These are phyloP conservation scores for Phanerochaete sordida DNA, from an alignment of 768 basidiomycete species.

Conservation along the genomic window DNA sequence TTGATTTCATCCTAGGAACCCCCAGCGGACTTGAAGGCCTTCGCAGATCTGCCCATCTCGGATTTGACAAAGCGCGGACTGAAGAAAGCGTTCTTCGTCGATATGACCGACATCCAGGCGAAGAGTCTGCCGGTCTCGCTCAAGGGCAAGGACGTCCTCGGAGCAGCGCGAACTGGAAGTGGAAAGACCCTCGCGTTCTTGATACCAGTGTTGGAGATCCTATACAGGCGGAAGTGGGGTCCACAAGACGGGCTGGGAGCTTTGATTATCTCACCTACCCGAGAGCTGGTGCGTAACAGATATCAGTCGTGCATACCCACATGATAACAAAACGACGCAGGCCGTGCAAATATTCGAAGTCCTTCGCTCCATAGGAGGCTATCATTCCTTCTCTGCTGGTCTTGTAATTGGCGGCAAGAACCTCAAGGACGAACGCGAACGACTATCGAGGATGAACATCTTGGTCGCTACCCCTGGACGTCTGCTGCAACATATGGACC, in stretches of 20 bases:
- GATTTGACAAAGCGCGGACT: conserved; percentile 77
- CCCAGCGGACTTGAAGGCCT: conserved; percentile 48
- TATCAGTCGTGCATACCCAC: background rate
- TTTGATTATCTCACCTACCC: conserved; percentile 88
- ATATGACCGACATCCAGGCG: conserved; percentile 81
- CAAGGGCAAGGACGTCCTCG: conserved; percentile 63
- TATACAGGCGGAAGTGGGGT: conserved; percentile 67
- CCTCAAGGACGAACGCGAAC: conserved; percentile 86
- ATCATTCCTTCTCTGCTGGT: conserved; percentile 91
- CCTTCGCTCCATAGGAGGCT: conserved; percentile 86
- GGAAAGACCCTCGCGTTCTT: conserved; percentile 76
- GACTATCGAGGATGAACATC: conserved; percentile 93
- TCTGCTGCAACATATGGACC: conserved; percentile 96
- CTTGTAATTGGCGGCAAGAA: conserved; percentile 96
- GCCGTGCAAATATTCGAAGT: conserved; percentile 99
- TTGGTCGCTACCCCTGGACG: conserved; percentile 97
- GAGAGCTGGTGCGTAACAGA: conserved; percentile 69
- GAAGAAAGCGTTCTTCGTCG: conserved; percentile 79
- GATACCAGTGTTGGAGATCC: conserved; percentile 60
- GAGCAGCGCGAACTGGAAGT: conserved; percentile 67
- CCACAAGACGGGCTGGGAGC: conserved; percentile 79
- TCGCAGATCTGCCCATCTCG: conserved; percentile 77
- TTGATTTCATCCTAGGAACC: conserved; percentile 38
- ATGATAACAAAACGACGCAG: conserved; percentile 33
- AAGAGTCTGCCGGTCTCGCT: conserved; percentile 57